Conservation (phyloP, 306 rosid species). For the Medicago arabica region DNA sequence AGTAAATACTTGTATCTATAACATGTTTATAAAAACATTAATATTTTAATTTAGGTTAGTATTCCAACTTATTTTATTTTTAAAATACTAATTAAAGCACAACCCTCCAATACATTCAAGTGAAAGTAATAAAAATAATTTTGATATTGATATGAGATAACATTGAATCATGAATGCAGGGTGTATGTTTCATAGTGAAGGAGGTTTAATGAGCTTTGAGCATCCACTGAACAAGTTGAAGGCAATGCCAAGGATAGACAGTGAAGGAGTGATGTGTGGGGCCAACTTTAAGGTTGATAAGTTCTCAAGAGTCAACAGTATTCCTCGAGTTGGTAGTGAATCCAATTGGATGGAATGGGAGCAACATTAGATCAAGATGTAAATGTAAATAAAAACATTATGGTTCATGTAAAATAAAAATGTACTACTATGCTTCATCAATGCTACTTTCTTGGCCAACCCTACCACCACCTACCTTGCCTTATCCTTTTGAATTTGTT, state of each 20-base stretch:
- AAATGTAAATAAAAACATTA: constrained; percentile 1
- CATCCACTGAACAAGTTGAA: constrained; percentile 95
- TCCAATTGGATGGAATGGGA: constrained; percentile 82
- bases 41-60: too few relatives aligned
- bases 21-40: too few relatives aligned
- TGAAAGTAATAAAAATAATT: too few relatives aligned
- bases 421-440: not conserved
- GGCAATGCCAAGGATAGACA: constrained; percentile 92
- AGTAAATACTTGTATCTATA: too few relatives aligned
- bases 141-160: too few relatives aligned
- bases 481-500: constrained; percentile 11
- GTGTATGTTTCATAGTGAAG: constrained; percentile 92
- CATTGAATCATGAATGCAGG: constrained; percentile 51
- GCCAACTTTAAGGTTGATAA: constrained; percentile 91
- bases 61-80: too few relatives aligned
- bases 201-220: constrained; percentile 93
- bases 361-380: constrained; percentile 42
- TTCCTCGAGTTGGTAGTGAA: constrained; percentile 88
- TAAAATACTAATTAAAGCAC: too few relatives aligned
- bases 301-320: constrained; percentile 76
- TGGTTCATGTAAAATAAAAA: constrained; percentile 29
- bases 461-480: not conserved
- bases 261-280: constrained; percentile 96
- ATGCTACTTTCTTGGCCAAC: constrained; percentile 12
- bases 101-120: not conserved